Percentiles rank a stretch among this genome's conserved stretches.
phyloP scores from a whole-genome alignment of 768 basidiomycete genomes.

The Coprinopsis marcescibilis region DNA sequence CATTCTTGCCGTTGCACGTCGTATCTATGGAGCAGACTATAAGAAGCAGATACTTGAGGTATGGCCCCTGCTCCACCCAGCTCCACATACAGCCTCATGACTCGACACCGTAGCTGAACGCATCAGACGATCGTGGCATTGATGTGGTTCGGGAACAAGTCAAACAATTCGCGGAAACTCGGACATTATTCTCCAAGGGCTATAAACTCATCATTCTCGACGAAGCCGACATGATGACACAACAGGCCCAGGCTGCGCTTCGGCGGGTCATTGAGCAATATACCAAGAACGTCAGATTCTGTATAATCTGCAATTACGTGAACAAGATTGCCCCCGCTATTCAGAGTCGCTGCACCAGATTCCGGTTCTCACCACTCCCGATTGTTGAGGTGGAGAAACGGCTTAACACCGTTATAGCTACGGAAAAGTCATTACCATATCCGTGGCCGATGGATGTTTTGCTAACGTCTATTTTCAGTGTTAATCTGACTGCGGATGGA shows the following conservation, averaged over 20 bases:
- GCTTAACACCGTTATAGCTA: constrained; percentile 68
- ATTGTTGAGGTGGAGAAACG: constrained; percentile 81
- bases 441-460: background rate
- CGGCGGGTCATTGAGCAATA: constrained; percentile 98
- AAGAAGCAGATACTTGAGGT: constrained; percentile 94
- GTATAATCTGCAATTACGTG: constrained; percentile 99
- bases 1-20: constrained; percentile 89
- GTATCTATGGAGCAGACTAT: constrained; percentile 85
- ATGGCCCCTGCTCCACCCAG: constrained; percentile 13
- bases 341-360: constrained; percentile 96
- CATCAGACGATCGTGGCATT: constrained; percentile 97
- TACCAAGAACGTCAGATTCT: constrained; percentile 97
- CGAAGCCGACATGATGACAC: constrained; percentile 99
- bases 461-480: constrained; percentile 38
- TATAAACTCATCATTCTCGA: constrained; percentile 98
- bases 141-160: constrained; percentile 99
- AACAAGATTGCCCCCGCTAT: constrained; percentile 99
- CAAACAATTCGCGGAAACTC: constrained; percentile 96
- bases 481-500: constrained; percentile 82
- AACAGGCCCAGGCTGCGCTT: constrained; percentile 92
- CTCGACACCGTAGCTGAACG: constrained; percentile 70
- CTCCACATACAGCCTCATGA: constrained; percentile 3
- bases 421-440: constrained; percentile 61
- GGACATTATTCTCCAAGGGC: constrained; percentile 85
- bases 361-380: constrained; percentile 92